Conservation (phyloP, 2,329 filamentous ascomycete genomes). For the Epichloe glyceriae region DNA sequence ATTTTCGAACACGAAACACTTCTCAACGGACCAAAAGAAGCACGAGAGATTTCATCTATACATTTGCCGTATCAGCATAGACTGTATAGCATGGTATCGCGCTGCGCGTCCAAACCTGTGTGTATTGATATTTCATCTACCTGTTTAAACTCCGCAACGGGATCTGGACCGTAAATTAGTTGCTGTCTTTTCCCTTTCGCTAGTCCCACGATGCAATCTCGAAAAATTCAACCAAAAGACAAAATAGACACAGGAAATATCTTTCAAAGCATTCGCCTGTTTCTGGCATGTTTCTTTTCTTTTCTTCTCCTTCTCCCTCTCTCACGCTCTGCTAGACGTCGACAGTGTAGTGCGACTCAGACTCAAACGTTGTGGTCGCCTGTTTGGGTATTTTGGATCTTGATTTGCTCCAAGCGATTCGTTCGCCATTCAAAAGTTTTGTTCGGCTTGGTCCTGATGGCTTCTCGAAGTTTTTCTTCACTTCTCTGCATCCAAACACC, state of each 20-base stretch:
- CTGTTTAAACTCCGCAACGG: not conserved
- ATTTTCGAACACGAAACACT: no score
- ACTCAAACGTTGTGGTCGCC: constrained; percentile 4
- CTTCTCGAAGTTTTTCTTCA: constrained; percentile 25
- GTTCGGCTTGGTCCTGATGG: constrained; percentile 28
- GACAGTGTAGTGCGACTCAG: not conserved
- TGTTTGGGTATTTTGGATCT: not conserved
- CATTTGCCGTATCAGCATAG: no score
- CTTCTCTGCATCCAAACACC: constrained; percentile 27
- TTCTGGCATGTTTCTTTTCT: no score
- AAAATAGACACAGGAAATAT: not conserved
- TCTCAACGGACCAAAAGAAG: no score
- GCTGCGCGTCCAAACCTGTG: not conserved
- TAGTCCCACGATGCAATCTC: not conserved
- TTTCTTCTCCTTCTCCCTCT: no score
- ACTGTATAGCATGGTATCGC: no score
- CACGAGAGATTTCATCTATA: no score
- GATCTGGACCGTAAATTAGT: not conserved
- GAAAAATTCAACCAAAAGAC: not conserved
- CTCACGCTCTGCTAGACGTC: no score
- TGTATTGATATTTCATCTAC: not conserved
- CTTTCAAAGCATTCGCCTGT: no score
- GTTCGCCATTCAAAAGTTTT: constrained; percentile 21
- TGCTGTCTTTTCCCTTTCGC: not conserved
- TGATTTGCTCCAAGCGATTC: constrained; percentile 2